Base-by-base conservation (phyloP, 2,329 filamentous ascomycete species). In the Acrodontium crateriforme region DNA sequence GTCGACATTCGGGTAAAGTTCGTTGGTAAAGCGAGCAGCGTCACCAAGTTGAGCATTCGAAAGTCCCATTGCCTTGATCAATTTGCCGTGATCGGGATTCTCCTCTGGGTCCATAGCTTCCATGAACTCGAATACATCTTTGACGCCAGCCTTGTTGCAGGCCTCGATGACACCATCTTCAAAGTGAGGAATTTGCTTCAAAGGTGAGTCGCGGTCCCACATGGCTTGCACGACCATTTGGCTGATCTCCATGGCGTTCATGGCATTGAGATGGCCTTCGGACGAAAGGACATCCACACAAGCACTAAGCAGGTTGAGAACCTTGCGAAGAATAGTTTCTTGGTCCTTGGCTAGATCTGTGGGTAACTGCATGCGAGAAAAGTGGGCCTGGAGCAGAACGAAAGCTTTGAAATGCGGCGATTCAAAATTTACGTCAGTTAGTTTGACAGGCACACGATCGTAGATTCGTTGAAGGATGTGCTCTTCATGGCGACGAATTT, bases 161-260 rank as follows among this genome's bases (percentile, higher is more conserved):
- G 73, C 78, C 56, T 87, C 79, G 42, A 95, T 76, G 27, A 79
- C 77, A 36, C 87, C 77, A 19, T 77, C 71, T 10, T 77, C 73
- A 54, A 95, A 95, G 60, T 95, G 83, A 42, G 89, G 89, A 48
- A 98, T 94, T 57, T 98, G 89, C 62, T 94, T 94, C 41, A 98
- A 68, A 20, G 89, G 85, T 46, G 81, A 91, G 54, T 98, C 89
- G 32, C 85, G 79, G 58, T 98, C 87, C 89, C 89, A 98, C 82
- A 95, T 93, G 27, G 79, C 85, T 59, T 98, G 89, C 3, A 98
- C 85, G 29, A 91, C 82, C 89, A 98, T 98, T 52, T 98, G 89
- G 9, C 82, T 92, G 71, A 98, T 83, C 55, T 98, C 89, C 87
- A 98, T 98, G 16, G 89, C 89, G 46, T 78, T 85, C 77, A 94